Evolutionary conservation across 202 grass and related monocot species (phyloP), one percentile per base, ranked within the genome.

Genomic region (Eragrostis tef): DNA sequence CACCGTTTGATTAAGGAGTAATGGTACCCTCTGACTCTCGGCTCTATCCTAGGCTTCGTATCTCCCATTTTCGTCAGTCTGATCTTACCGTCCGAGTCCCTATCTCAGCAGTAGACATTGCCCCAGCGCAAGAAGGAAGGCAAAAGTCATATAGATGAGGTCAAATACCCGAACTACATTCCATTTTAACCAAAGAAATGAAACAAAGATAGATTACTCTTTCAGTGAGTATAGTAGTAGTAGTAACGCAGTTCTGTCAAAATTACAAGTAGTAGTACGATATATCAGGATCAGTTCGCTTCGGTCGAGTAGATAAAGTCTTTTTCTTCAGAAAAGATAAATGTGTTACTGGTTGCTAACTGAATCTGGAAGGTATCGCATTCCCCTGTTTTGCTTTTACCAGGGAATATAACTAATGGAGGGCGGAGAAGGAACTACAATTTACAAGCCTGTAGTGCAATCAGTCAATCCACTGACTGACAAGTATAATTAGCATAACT

Each of bases 61-160:
- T 39, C 4, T 5, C n/a, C n/a, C n/a, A 12, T 67, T 54, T 48
- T 20, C 67, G 63, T 56, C 77, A 53, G 63, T 39, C 75, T 49
- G 43, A 64, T 64, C 43, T 48, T 4, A 64, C 17, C 31, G 42
- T 48, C 16, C 47, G n/a, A n/a, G n/a, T n/a, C n/a, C n/a, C n/a
- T n/a, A n/a, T n/a, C n/a, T 62, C 7, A n/a, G n/a, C 60, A 39
- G 44, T 7, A 65, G 34, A 39, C 34, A 39, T n/a, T 39, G 6
- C 34, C 6, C 34, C 34, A 39, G 34, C 20, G 7, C 17, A 51
- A 78, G 17, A 51, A 78, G 17, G 29, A 60, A 39, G 16, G 29
- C 29, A 31, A 31, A 31, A 31, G 1, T 31, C 29, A 31, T 31
- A 31, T n/a, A n/a, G 29, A 31, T 31, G 3, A 31, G 29, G 29